Evolutionary conservation across 2,329 filamentous ascomycete species (phyloP).

Genomic region (Pseudogymnoascus sp.): DNA sequence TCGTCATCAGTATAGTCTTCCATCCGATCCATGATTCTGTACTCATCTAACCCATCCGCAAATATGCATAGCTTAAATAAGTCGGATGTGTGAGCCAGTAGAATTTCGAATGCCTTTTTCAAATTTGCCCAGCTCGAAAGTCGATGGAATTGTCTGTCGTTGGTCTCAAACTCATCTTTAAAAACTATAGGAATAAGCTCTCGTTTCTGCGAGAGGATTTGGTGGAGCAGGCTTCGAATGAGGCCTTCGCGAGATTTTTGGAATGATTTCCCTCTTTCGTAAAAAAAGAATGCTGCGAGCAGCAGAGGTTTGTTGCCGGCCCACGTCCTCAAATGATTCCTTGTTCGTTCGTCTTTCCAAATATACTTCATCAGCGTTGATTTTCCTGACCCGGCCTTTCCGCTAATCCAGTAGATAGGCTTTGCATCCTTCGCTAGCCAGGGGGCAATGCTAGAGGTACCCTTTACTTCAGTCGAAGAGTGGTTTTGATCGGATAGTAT

Average conservation of each 20-base stretch:
- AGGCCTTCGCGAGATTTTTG: not conserved
- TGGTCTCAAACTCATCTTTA: not conserved
- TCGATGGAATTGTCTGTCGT: not conserved
- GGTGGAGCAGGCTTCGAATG: not conserved
- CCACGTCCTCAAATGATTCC: not conserved
- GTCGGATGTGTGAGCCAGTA: not conserved
- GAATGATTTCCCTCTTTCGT: not conserved
- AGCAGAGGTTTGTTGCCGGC: not conserved
- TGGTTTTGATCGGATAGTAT: not conserved
- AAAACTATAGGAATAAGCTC: not conserved
- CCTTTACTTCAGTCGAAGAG: not conserved
- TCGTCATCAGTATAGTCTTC: not conserved
- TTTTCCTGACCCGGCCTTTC: not conserved
- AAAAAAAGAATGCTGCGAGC: not conserved
- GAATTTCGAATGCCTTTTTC: not conserved
- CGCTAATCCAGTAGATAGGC: not conserved
- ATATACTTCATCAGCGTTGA: not conserved
- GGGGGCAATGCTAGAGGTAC: not conserved
- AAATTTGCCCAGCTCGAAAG: not conserved
- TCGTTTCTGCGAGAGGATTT: not conserved
- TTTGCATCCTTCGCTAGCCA: not conserved
- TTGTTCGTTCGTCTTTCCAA: not conserved
- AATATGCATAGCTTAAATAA: not conserved
- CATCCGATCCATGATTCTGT: not conserved
- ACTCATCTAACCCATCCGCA: not conserved